These are phyloP conservation scores for Podospora pseudoanserina DNA, from an alignment of 495 filamentous ascomycete genomes.

Conservation along the genomic window DNA sequence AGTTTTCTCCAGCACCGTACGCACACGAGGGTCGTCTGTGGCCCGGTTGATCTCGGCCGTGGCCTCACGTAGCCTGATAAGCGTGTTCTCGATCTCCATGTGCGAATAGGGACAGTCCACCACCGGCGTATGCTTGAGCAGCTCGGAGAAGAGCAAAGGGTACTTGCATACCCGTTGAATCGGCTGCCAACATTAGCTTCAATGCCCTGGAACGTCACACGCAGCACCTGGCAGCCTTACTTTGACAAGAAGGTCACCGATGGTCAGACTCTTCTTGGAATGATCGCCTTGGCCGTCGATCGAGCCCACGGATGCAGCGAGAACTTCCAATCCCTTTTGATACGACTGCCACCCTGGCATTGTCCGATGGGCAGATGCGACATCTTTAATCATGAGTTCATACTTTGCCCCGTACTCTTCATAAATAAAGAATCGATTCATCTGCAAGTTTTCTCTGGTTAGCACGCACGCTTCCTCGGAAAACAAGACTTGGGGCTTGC, in stretches of 20 bases:
- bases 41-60: slow-evolving; percentile 75
- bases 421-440: slow-evolving; percentile 77
- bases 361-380: slow-evolving; percentile 62
- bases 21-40: slow-evolving; percentile 59
- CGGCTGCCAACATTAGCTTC: slow-evolving; percentile 49
- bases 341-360: slow-evolving; percentile 75
- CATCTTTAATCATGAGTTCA: slow-evolving; percentile 73
- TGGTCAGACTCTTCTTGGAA: slow-evolving; percentile 69
- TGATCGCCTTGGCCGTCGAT: slow-evolving; percentile 60
- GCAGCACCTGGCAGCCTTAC: slow-evolving; percentile 39
- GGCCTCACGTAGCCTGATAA: slow-evolving; percentile 66
- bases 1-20: slow-evolving; percentile 60
- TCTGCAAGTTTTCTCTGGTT: slow-evolving; percentile 42
- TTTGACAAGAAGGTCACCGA: slow-evolving; percentile 89
- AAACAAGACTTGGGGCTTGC: background rate
- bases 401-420: slow-evolving; percentile 86
- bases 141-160: slow-evolving; percentile 77
- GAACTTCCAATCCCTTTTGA: slow-evolving; percentile 82
- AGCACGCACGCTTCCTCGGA: background rate
- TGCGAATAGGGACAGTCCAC: slow-evolving; percentile 79
- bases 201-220: background rate
- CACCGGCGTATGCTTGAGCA: slow-evolving; percentile 76
- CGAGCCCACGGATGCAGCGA: slow-evolving; percentile 72
- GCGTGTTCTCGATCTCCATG: slow-evolving; percentile 69
- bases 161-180: slow-evolving; percentile 94